Percentiles rank a stretch among this genome's conserved stretches.
phyloP scores from a whole-genome alignment of 352 stramenopile genomes.

The Phytophthora sp. region DNA sequence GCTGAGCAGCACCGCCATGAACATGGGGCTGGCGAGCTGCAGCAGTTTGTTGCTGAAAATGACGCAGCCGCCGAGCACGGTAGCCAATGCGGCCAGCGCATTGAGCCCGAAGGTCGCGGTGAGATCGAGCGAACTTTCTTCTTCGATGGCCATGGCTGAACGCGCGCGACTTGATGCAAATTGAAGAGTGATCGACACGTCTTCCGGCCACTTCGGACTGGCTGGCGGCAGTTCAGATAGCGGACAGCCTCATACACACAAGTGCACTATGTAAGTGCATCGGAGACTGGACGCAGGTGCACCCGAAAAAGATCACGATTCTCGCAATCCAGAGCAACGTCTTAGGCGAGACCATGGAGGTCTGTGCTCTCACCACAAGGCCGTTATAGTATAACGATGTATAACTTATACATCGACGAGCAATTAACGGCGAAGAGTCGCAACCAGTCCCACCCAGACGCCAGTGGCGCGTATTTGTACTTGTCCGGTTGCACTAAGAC shows the following conservation, averaged over 20 bases:
- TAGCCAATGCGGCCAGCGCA: conserved; percentile 58
- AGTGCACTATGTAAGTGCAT: conserved; percentile 1
- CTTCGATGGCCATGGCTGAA: conserved; percentile 36
- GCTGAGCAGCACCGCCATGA: conserved; percentile 68
- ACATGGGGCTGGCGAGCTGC: conserved; percentile 60
- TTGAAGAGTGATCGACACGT: conserved; percentile 20
- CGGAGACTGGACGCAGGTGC: conserved; percentile 31
- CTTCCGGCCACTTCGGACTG: conserved; percentile 3
- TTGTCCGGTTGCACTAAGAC: too few relatives aligned
- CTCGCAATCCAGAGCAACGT: conserved; percentile 14
- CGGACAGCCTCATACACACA: too few relatives aligned
- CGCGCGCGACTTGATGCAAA: conserved; percentile 24
- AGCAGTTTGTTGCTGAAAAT: conserved; percentile 78
- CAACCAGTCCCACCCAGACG: background rate
- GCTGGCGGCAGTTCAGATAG: conserved; percentile 23
- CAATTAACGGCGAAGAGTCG: background rate
- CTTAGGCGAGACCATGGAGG: too few relatives aligned
- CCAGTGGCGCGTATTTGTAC: too few relatives aligned
- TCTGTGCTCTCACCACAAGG: conserved; percentile 21
- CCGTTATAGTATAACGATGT: background rate
- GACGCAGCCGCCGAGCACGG: conserved; percentile 63
- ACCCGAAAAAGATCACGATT: conserved; percentile 18
- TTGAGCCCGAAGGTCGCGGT: conserved; percentile 61
- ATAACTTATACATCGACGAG: background rate
- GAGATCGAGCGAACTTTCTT: conserved; percentile 39